These are phyloP conservation scores for Trypanosoma avium DNA, from an alignment of 208 protist genomes.

Conservation along the genomic window DNA sequence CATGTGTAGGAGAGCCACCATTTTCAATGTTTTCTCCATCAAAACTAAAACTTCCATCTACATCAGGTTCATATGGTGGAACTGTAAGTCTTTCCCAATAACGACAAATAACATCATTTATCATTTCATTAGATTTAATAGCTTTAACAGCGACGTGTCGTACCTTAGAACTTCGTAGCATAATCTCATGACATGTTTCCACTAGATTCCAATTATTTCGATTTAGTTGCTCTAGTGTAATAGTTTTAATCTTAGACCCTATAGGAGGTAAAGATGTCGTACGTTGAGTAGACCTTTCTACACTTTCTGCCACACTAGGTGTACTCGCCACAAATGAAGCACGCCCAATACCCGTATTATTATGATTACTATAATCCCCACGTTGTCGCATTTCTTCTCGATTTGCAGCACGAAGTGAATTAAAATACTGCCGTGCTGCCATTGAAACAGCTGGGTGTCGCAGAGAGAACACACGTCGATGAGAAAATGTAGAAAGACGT, in stretches of 20 bases:
- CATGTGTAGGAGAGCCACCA: too few relatives aligned
- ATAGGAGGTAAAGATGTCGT: neutral
- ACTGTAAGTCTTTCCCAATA: constrained; percentile 85
- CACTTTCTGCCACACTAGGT: neutral
- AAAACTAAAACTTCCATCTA: neutral
- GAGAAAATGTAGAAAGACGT: constrained; percentile 63
- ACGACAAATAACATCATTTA: constrained; percentile 78
- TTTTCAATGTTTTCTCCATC: neutral
- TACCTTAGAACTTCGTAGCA: constrained; percentile 42
- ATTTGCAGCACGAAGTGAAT: constrained; percentile 24
- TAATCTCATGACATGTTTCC: constrained; percentile 53
- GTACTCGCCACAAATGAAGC: neutral
- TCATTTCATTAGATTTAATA: constrained; percentile 40
- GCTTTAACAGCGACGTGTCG: constrained; percentile 25
- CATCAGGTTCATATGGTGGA: constrained; percentile 17
- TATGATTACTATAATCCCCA: neutral
- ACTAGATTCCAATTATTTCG: constrained; percentile 67
- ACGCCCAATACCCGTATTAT: neutral
- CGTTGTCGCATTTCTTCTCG: constrained; percentile 11
- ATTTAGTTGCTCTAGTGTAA: constrained; percentile 11
- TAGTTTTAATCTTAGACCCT: neutral
- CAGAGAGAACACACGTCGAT: constrained; percentile 66
- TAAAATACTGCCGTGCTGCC: constrained; percentile 73
- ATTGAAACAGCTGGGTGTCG: constrained; percentile 82
- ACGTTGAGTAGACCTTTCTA: neutral